Percentiles rank a stretch among this genome's conserved stretches.
These are phyloP conservation scores for Beauveria bassiana DNA, from an alignment of 2,329 filamentous ascomycete genomes.

Conservation along the genomic window DNA sequence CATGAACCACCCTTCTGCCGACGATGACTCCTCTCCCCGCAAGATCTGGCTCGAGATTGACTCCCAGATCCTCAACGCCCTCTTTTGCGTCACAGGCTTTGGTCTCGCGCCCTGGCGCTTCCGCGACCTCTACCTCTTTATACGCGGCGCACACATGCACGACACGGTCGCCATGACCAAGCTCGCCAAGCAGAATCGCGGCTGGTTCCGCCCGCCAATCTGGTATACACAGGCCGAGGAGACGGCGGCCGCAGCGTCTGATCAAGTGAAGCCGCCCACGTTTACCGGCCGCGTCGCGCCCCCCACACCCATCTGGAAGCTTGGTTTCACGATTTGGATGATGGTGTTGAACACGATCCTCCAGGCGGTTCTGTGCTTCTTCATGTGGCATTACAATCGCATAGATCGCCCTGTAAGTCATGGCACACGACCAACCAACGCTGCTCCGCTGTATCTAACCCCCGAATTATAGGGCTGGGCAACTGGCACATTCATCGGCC, in stretches of 20 bases:
- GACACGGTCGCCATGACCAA: constrained; percentile 16
- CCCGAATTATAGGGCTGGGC: constrained; percentile 13
- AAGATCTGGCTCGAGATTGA: constrained; percentile 15
- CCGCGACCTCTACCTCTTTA: constrained; percentile 16
- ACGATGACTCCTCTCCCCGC: constrained; percentile 15
- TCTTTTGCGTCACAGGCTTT: constrained; percentile 84
- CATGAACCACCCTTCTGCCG: constrained; percentile 15
- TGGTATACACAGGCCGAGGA: constrained; percentile 12
- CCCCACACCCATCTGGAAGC: constrained; percentile 19
- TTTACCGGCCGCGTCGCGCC: constrained; percentile 17
- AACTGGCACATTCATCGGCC: constrained; percentile 18
- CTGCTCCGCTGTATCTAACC: neutral
- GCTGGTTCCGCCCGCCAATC: constrained; percentile 21
- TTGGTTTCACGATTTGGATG: constrained; percentile 20
- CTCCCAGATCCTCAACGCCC: constrained; percentile 44
- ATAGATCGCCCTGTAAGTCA: constrained; percentile 18
- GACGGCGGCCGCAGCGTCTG: constrained; percentile 8
- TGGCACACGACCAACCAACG: neutral
- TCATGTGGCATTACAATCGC: constrained; percentile 21
- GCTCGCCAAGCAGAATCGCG: constrained; percentile 10
- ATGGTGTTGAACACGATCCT: constrained; percentile 19
- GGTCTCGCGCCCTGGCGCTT: constrained; percentile 69
- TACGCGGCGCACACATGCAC: constrained; percentile 15
- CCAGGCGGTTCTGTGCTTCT: constrained; percentile 18
- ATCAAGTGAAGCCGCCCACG: constrained; percentile 12